Conservation (phyloP, 148 eudicot genomes). For the Cornus controversa region DNA sequence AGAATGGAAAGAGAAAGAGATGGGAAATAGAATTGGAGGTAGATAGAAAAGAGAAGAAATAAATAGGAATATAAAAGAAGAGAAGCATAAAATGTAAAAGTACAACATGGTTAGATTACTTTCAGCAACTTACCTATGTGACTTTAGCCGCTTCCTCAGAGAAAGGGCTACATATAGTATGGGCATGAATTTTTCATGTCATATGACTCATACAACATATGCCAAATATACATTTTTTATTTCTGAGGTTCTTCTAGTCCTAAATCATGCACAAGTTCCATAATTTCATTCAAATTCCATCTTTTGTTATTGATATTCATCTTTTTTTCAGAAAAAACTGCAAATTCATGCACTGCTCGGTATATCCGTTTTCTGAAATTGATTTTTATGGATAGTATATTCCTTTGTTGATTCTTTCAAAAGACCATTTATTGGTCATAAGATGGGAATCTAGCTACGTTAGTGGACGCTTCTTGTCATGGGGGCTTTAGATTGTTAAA, state of each 20-base stretch:
- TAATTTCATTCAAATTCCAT: too few relatives aligned
- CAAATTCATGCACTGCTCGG: neutral
- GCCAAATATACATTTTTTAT: neutral
- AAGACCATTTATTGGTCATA: neutral
- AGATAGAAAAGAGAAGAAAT: neutral
- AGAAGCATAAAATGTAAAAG: too few relatives aligned
- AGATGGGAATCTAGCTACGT: neutral
- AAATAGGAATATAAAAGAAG: neutral
- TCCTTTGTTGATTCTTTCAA: neutral
- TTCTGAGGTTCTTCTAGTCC: neutral
- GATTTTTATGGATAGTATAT: neutral
- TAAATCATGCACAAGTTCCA: neutral
- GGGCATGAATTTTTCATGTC: neutral
- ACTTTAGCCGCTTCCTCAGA: too few relatives aligned
- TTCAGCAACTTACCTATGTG: too few relatives aligned
- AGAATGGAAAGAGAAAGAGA: neutral
- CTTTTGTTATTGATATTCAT: too few relatives aligned
- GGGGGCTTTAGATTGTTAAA: neutral
- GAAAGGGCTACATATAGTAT: too few relatives aligned
- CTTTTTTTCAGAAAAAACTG: too few relatives aligned
- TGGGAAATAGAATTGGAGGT: neutral
- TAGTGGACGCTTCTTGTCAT: neutral
- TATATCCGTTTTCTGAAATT: too few relatives aligned
- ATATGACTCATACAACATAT: neutral
- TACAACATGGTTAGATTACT: too few relatives aligned